Evolutionary conservation across 148 eudicot genomes (phyloP), one percentile per base, ranked within the genome.

Genomic region (Fagopyrum homotropicum): DNA sequence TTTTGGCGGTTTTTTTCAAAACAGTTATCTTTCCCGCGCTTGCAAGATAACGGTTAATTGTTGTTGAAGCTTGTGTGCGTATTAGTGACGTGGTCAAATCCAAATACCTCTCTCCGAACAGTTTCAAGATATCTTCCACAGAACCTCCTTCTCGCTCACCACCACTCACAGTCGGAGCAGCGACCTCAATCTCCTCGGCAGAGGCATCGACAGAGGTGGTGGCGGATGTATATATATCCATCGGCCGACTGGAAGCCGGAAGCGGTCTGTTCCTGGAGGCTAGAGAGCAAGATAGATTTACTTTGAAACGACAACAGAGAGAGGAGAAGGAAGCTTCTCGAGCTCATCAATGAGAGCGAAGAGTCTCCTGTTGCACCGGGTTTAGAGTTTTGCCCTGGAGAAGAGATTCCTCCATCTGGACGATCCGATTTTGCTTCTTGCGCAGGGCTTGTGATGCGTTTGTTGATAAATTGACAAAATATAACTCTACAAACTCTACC

Each of bases 291-390:
- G 76, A 10, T 68, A 6, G 84, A 87, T 72, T 74, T 93, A 97
- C 4, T 91, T 90, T 0, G 77, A 66, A 11, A 91, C 74, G 35
- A 93, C 93, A 14, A 76, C 22, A 29, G 89, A n/a, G 54, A 94
- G 79, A 22, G 95, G 93, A 19, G 82, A 72, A 1, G 85, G 86
- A 57, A 94, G 86, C 81, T 88, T 91, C 75, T 91, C 97, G 78
- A 94, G 92, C 73, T 94, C 98, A 47, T 94, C 97, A 59, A 94
- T 82, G 77, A 81, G 79, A 59, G 84, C 81, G 87, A 15, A 90
- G 84, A 1, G 84, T 79, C 4, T 90, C 91, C 75, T 86, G 84
- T 70, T 91, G 98, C 59, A 91, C 98, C 26, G 80, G 82, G 90
- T 91, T 82, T 7, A 89, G 88, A 73, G 80, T 19, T 79, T 91